phyloP scores from a whole-genome alignment of 306 rosid species.

The Cicer cuneatum region DNA sequence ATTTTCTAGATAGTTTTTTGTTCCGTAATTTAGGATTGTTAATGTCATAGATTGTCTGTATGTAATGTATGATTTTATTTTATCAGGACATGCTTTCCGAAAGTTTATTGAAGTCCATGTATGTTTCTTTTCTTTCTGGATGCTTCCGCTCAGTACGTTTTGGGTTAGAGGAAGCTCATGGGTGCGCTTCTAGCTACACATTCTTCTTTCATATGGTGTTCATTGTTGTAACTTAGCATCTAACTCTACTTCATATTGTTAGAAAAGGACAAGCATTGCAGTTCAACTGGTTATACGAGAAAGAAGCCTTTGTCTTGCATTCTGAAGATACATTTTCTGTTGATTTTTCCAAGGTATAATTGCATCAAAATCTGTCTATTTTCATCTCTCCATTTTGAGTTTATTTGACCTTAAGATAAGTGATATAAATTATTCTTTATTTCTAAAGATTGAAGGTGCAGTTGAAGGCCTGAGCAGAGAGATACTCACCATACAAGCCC shows the following conservation, averaged over 20 bases:
- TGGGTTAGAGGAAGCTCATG: constrained; percentile 95
- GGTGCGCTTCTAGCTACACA: constrained; percentile 63
- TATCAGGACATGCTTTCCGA: constrained; percentile 74
- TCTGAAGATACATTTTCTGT: constrained; percentile 71
- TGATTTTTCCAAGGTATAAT: constrained; percentile 78
- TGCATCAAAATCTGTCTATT: constrained; percentile 33
- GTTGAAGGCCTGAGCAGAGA: constrained; percentile 88
- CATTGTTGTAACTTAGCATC: constrained; percentile 41
- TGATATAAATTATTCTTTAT: constrained; percentile 25
- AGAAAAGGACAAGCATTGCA: constrained; percentile 98
- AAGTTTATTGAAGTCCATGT: constrained; percentile 79
- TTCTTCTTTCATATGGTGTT: constrained; percentile 36
- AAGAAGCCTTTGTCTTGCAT: constrained; percentile 77
- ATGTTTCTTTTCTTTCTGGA: constrained; percentile 93
- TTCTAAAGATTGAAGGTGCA: constrained; percentile 72
- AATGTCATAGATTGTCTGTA: constrained; percentile 32
- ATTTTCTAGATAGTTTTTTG: constrained; percentile 21
- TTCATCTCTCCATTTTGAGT: constrained; percentile 8
- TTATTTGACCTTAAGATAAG: constrained; percentile 27
- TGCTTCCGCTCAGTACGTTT: constrained; percentile 94
- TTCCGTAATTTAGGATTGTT: constrained; percentile 23
- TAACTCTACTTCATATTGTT: constrained; percentile 44
- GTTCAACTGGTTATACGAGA: constrained; percentile 87
- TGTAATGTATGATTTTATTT: constrained; percentile 21
- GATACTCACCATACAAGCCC: constrained; percentile 90